Percentiles rank a stretch among this genome's conserved stretches.
phyloP scores from a whole-genome alignment of 257 asterid species.

The Solanum clarkiae region DNA sequence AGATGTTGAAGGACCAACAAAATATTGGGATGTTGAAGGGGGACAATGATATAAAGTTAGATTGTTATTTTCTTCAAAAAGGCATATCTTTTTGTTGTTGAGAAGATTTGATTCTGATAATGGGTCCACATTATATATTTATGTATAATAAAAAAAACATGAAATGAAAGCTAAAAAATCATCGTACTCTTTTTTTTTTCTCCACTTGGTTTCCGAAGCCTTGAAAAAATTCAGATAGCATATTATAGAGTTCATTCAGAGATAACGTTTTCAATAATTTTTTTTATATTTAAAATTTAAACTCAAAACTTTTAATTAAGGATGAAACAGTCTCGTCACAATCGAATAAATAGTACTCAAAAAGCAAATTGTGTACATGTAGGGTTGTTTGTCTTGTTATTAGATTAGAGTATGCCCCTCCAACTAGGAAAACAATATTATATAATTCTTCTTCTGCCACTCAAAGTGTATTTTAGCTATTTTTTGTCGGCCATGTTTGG shows the following conservation, averaged over 20 bases:
- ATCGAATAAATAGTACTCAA: neutral
- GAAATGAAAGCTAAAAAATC: neutral
- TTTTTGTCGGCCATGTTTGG: conserved; percentile 25
- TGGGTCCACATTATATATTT: neutral
- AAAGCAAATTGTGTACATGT: neutral
- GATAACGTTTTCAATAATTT: too few relatives aligned
- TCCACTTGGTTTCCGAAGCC: too few relatives aligned
- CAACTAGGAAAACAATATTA: neutral
- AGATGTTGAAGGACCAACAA: neutral
- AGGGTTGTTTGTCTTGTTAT: neutral
- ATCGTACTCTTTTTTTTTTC: neutral
- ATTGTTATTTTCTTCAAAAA: neutral
- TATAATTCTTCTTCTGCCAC: neutral
- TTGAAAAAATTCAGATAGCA: too few relatives aligned
- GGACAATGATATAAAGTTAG: neutral
- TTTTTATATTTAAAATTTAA: too few relatives aligned
- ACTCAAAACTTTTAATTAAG: too few relatives aligned
- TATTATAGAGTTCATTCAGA: rapidly evolving
- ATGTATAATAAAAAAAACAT: neutral
- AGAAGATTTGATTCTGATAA: neutral
- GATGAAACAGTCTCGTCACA: too few relatives aligned
- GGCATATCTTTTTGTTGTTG: neutral
- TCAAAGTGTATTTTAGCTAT: neutral
- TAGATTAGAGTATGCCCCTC: neutral
- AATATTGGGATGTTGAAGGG: neutral